Base-by-base conservation (phyloP, 75 land plant species). In the Pinus albicaulis region DNA sequence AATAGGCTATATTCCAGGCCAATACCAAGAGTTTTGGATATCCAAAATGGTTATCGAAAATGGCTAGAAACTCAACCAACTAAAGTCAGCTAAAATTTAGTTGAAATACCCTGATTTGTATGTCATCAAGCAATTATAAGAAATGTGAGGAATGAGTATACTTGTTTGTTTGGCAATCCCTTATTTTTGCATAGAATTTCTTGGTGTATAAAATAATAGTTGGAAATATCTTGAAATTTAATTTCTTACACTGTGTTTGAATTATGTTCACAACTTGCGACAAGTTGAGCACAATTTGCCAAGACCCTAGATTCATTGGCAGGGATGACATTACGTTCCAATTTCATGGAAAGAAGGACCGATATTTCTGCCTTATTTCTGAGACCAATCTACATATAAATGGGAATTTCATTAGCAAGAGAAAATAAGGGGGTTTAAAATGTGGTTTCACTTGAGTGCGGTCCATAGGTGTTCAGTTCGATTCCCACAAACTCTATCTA, bases 291-390 rank as follows among this genome's bases (percentile, higher is more conserved):
- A 83, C 85, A 4, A 68, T 84, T 10, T 84, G 86, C 83, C 74
- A 76, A 55, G 86, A 84, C 74, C 85, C 86, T 1, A 75, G 86
- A 3, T 84, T 84, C 79, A 72, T 84, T 19, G 86, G 83, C 11
- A 83, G 79, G 34, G 86, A 81, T 72, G 86, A 83, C 41, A 72
- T 69, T 11, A 74, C 58, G 59, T 83, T 83, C 84, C 80, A 83
- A 61, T 83, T 83, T 71, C 86, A 81, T 59, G 92, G 95, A 76
- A 73, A 88, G 28, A 89, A 89, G 13, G 80, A 78, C 71, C 84
- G 88, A 3, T 82, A 92, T 5, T 81, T 88, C 23, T 88, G 87
- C 57, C 80, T 92, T 4, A 80, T 82, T 75, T 48, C 92, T 22
- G 82, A 83, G 14, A 82, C 85, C 48, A 71, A 75, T 13, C 79